Evolutionary conservation across 768 basidiomycete species (phyloP).

Genomic region (Guyanaporus albipodus): DNA sequence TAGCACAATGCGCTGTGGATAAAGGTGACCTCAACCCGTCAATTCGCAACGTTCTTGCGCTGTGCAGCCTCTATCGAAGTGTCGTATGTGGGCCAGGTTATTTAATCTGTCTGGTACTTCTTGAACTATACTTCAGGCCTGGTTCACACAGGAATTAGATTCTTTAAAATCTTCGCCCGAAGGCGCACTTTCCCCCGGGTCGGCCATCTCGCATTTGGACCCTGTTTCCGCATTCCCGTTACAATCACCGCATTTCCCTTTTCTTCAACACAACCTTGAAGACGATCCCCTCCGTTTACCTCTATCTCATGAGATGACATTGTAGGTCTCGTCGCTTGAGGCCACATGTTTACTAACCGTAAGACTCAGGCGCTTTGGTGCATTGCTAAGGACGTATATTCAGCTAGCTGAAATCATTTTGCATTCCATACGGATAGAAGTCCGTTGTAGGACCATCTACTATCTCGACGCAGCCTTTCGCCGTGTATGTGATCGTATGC

Average conservation of each 20-base stretch:
- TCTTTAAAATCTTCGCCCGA: constrained; percentile 61
- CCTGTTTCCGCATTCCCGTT: constrained; percentile 42
- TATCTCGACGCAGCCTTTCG: constrained; percentile 78
- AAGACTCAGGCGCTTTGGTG: constrained; percentile 75
- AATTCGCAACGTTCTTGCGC: constrained; percentile 62
- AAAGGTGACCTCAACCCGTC: constrained; percentile 69
- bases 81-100: constrained; percentile 52
- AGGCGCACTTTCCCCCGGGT: constrained; percentile 44
- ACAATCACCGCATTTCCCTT: constrained; percentile 46
- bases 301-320: constrained; percentile 81
- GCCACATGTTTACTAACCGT: constrained; percentile 1
- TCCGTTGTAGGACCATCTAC: constrained; percentile 79
- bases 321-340: constrained; percentile 48
- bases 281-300: constrained; percentile 62
- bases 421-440: constrained; percentile 81
- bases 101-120: background rate
- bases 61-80: constrained; percentile 81
- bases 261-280: constrained; percentile 33
- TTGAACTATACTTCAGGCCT: constrained; percentile 48
- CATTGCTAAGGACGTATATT: constrained; percentile 84
- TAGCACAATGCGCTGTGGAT: constrained; percentile 50
- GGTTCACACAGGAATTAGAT: constrained; percentile 77
- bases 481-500: constrained; percentile 45
- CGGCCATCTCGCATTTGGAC: constrained; percentile 44
- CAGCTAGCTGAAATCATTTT: constrained; percentile 85